These are phyloP conservation scores for Crithidia mellificae DNA, from an alignment of 208 protist species.

Conservation along the genomic window DNA sequence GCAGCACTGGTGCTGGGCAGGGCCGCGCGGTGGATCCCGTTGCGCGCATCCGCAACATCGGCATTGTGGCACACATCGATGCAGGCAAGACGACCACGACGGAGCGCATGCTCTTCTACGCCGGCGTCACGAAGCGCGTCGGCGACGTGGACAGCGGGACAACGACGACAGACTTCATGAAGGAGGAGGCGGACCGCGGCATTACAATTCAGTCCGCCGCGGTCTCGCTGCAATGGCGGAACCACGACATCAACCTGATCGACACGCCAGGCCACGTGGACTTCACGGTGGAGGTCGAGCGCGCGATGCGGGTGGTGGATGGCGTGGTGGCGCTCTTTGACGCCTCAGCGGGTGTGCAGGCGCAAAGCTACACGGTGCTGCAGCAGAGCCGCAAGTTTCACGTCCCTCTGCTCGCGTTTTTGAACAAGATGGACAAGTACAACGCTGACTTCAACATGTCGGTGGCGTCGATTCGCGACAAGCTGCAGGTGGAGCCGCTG, in stretches of 20 bases:
- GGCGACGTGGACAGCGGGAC: constrained; percentile 96
- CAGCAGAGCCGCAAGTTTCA: constrained; percentile 84
- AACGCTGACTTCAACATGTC: constrained; percentile 84
- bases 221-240: constrained; percentile 90
- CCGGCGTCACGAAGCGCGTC: constrained; percentile 75
- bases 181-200: constrained; percentile 95
- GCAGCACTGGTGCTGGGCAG: background rate
- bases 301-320: constrained; percentile 96
- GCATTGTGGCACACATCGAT: constrained; percentile 96
- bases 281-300: constrained; percentile 97
- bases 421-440: constrained; percentile 97
- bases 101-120: constrained; percentile 95
- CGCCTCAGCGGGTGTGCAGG: constrained; percentile 94
- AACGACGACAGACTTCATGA: constrained; percentile 97
- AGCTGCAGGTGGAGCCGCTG: constrained; percentile 83
- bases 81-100: constrained; percentile 96
- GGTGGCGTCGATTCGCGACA: constrained; percentile 71
- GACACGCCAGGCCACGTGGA: constrained; percentile 98
- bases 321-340: constrained; percentile 96
- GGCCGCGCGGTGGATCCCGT: constrained; percentile 26
- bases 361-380: constrained; percentile 90
- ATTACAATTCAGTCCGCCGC: constrained; percentile 97
- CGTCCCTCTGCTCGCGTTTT: constrained; percentile 87
- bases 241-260: constrained; percentile 92
- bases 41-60: constrained; percentile 90